phyloP scores from a whole-genome alignment of 371 early-diverging fungal genomes.

The Zychaea mexicana region DNA sequence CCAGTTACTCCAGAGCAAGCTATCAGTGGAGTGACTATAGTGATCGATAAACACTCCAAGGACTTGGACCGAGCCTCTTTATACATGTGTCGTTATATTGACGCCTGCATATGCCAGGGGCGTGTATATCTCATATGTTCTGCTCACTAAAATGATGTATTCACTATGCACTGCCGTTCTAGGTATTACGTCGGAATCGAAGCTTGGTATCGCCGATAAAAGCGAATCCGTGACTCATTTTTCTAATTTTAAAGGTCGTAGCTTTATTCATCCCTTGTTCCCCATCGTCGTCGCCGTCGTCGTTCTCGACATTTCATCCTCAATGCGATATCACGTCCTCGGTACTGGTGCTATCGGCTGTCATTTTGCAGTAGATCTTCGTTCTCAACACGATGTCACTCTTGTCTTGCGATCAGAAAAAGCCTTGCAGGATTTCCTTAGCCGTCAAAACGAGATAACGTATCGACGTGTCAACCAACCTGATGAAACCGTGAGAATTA shows the following conservation, averaged over 20 bases:
- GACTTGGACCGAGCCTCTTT: slow-evolving; percentile 24
- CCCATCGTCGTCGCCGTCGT: too few species aligned
- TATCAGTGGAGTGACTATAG: slow-evolving; percentile 22
- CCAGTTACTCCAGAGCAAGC: slow-evolving; percentile 18
- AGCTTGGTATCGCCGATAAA: too few species aligned
- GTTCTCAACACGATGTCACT: slow-evolving; percentile 25
- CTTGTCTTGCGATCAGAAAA: slow-evolving; percentile 31
- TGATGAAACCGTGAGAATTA: slow-evolving; percentile 1
- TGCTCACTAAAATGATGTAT: too few species aligned
- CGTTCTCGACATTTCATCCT: neutral
- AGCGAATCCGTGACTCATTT: too few species aligned
- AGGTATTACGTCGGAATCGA: too few species aligned
- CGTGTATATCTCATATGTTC: too few species aligned
- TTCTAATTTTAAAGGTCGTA: neutral
- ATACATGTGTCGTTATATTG: too few species aligned
- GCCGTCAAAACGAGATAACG: slow-evolving; percentile 22
- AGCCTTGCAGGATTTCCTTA: slow-evolving; percentile 23
- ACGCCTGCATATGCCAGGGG: too few species aligned
- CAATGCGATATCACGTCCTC: slow-evolving; percentile 41
- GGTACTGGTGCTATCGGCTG: slow-evolving; percentile 55
- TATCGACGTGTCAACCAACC: slow-evolving; percentile 18
- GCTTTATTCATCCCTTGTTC: neutral
- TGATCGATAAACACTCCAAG: slow-evolving; percentile 15
- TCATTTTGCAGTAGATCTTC: slow-evolving; percentile 31
- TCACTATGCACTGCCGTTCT: too few species aligned